Evolutionary conservation across 768 basidiomycete genomes (phyloP), one percentile per base, ranked within the genome.

Genomic region (Mycena galopus): DNA sequence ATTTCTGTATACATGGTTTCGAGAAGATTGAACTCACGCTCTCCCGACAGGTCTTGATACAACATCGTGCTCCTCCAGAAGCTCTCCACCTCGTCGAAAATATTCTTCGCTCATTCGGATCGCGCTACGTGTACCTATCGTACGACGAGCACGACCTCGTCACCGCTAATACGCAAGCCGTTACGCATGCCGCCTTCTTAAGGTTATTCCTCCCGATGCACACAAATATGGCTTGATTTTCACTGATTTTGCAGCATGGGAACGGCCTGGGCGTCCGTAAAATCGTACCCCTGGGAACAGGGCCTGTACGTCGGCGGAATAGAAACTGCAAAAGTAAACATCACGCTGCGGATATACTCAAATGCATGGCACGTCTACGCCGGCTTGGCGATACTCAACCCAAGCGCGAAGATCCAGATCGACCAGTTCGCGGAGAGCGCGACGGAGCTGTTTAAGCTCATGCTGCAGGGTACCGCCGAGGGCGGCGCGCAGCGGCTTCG

Each of bases 291-390:
- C 4, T 99, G 98, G 98, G 97, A 98, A 82, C 90, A 93, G 47
- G 94, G 95, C 1, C 91, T 94, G 58, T 99, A 99, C 82, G 95
- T 98, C 33, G 95, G 96, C 27, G 98, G 98, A 0, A 96, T 99
- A 76, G 98, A 99, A 81, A 97, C 96, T 2, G 96, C 96, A 76
- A 99, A 99, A 83, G 96, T 96, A 77, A 99, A 99, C 86, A 93
- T 98, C 81, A 92, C 94, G 73, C 89, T 98, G 23, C 95, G 98
- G 0, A 99, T 99, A 77, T 99, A 98, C 82, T 89, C 95, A 53
- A 98, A 96, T 81, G 93, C 96, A 72, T 99, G 96, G 96, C 97
- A 99, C 83, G 97, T 99, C 78, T 99, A 99, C 80, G 97, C 97
- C 17, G 97, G 98, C 2, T 89, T 99, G n/a, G 97, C 97, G 1